phyloP scores from a whole-genome alignment of 1,284 basidiomycete genomes.

The Ganoderma sinense region DNA sequence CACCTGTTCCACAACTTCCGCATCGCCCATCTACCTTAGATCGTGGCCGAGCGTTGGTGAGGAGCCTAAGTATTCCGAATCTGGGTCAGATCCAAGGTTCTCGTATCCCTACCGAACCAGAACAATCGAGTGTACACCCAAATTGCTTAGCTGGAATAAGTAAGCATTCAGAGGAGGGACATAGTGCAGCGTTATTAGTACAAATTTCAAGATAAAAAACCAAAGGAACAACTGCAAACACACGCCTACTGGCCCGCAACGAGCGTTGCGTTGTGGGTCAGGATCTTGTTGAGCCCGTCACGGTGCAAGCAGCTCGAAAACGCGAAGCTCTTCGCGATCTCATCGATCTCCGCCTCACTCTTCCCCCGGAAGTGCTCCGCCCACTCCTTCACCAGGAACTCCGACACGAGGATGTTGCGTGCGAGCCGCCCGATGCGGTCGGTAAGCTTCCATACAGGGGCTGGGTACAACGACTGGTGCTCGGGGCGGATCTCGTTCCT shows the following conservation, averaged over 20 bases:
- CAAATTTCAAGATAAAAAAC: background rate
- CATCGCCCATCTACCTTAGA: no score
- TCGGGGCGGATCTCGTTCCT: slow-evolving; percentile 49
- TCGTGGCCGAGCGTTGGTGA: no score
- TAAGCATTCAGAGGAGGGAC: background rate
- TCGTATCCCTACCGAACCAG: no score
- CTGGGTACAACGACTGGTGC: slow-evolving; percentile 56
- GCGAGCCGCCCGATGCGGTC: slow-evolving; percentile 58
- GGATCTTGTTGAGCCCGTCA: slow-evolving; percentile 56
- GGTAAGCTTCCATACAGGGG: slow-evolving; percentile 56
- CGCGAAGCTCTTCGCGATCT: slow-evolving; percentile 66
- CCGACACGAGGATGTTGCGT: slow-evolving; percentile 69
- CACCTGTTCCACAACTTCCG: no score
- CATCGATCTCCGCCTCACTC: slow-evolving; percentile 62
- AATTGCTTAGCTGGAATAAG: no score
- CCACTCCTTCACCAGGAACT: slow-evolving; percentile 72
- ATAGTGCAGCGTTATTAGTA: background rate
- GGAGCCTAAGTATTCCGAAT: no score
- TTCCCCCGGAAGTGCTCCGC: slow-evolving; percentile 68
- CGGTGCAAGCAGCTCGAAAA: slow-evolving; percentile 62
- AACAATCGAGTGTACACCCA: no score
- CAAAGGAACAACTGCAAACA: background rate
- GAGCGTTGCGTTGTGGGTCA: slow-evolving; percentile 46
- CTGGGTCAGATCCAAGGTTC: no score
- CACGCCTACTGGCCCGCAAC: slow-evolving; percentile 21